Base-by-base conservation (phyloP, 1,284 basidiomycete genomes). In the Sanghuangporus baumii region DNA sequence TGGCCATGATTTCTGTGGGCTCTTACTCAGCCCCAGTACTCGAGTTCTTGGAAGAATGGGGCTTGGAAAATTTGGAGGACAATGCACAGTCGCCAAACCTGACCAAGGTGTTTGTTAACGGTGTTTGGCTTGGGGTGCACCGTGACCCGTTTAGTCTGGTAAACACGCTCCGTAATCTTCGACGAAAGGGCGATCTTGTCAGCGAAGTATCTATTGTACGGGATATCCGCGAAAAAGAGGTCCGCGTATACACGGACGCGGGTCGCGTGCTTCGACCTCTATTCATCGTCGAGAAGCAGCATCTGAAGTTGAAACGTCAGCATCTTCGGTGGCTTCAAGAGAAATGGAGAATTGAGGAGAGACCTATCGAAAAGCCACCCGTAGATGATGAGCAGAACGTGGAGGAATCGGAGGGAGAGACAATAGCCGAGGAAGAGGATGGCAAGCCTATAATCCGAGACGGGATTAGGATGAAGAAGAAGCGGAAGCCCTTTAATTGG, bases 111-210 rank as follows among this genome's bases (percentile, higher is more conserved):
- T 99, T 99, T 75, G 94, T 99, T 67, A 99, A 99, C 71, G 97
- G 97, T 72, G 95, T 98, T 9, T 99, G 97, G 97, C 94, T 98
- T 84, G 97, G 97, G 67, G 94, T 98, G n/a, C 96, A 98, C 76
- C 91, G 95, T 64, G 93, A 98, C 69, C 93, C 96, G 16, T 89
- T 89, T 55, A 91, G 93, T 69, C 81, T 99, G 59, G 93, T 98
- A 67, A 90, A 91, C 72, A 98, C 96, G 23, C 86, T 99, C 72
- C 91, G 96, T 74, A 90, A 92, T 70, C 83, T 99, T 67, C 86
- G 97, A 66, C 82, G 97, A 68, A 95, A 93, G 73, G 94, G 97
- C 68, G 96, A 98, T 74, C 96, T 99, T 73, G 93, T 91, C 72
- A 87, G 93, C 57, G 96, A 99, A 76, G 94, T 98, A 9, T 96